Percentiles rank a stretch among this genome's conserved stretches.
These are phyloP conservation scores for Corniculantispora saksenae DNA, from an alignment of 2,329 filamentous ascomycete genomes.

Conservation along the genomic window DNA sequence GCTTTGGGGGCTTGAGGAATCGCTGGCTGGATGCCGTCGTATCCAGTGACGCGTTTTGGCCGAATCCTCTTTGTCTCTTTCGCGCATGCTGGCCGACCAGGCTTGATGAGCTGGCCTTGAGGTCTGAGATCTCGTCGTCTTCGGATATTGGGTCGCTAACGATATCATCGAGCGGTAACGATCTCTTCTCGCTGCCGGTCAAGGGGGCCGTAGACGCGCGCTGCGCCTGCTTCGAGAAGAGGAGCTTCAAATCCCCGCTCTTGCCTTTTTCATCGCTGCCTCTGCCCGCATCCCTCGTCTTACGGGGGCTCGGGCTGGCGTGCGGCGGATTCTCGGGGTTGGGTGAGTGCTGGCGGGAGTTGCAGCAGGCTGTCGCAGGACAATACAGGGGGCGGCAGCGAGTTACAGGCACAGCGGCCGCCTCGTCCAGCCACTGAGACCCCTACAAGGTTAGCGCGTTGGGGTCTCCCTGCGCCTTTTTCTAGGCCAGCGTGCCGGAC, in stretches of 20 bases:
- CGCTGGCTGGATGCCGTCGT: constrained; percentile 46
- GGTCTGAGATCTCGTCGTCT: constrained; percentile 57
- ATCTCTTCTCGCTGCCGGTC: constrained; percentile 31
- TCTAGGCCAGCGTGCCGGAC: background rate
- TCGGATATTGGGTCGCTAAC: constrained; percentile 61
- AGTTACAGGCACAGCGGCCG: background rate
- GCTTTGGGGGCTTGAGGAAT: constrained; percentile 49
- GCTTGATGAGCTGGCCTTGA: constrained; percentile 53
- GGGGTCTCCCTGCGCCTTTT: background rate
- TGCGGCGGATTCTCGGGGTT: background rate
- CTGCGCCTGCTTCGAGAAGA: constrained; percentile 64
- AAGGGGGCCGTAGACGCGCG: constrained; percentile 37
- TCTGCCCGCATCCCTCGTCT: constrained; percentile 32
- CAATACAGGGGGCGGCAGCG: no score
- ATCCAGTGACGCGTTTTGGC: constrained; percentile 27
- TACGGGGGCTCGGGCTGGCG: background rate
- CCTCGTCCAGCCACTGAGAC: background rate
- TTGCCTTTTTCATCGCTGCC: constrained; percentile 50
- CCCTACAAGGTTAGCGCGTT: background rate
- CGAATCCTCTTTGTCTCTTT: constrained; percentile 49
- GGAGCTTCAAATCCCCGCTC: constrained; percentile 56
- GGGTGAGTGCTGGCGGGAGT: background rate
- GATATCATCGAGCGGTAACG: constrained; percentile 47
- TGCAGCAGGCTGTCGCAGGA: background rate
- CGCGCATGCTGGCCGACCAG: constrained; percentile 57